Evolutionary conservation across 177 flowering plant genomes (phyloP), one percentile per base, ranked within the genome.

Genomic region (Telopea speciosissima): DNA sequence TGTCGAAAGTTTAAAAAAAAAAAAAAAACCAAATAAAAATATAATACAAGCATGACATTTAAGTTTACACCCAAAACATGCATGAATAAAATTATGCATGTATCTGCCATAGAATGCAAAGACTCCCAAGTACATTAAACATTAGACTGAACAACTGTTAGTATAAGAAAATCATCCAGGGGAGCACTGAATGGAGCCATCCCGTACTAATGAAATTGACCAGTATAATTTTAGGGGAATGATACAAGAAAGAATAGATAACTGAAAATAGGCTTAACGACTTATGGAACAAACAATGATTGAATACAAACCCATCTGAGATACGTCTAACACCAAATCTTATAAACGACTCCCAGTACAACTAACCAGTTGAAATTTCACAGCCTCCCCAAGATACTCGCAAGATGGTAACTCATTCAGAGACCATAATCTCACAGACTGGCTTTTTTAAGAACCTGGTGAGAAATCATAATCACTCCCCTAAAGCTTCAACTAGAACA

Each of bases 171-270:
- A 58, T 58, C 61, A 58, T 13, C n/a, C 22, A 58, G 23, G 66
- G 66, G 60, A 60, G 66, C 44, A 45, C 68, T 33, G 45, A 22
- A 67, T 44, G 66, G 58, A 72, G 42, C 75, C 26, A 63, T 42
- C 70, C 68, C 45, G 52, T 63, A 36, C n/a, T 62, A 31, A 25
- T 24, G 24, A 56, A 64, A 54, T 49, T 61, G 58, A 25, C 9
- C 8, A 33, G 26, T 52, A 31, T 2, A 23, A 24, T 65, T 66
- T 59, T 26, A 26, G 33, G 66, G 14, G 49, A 24, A 44, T 64
- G 40, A 68, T 68, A 68, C 75, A 68, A 52, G 24, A 64, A 74
- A 52, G 68, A 69, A 74, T 72, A 68, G 63, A 63, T 24, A 49
- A 66, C n/a, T 72, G 64, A 22, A 66, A 24, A 33, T 65, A 36